Percentiles rank a stretch among this genome's conserved stretches.
phyloP scores from a whole-genome alignment of 352 stramenopile species.

The Blastocystis sp. region DNA sequence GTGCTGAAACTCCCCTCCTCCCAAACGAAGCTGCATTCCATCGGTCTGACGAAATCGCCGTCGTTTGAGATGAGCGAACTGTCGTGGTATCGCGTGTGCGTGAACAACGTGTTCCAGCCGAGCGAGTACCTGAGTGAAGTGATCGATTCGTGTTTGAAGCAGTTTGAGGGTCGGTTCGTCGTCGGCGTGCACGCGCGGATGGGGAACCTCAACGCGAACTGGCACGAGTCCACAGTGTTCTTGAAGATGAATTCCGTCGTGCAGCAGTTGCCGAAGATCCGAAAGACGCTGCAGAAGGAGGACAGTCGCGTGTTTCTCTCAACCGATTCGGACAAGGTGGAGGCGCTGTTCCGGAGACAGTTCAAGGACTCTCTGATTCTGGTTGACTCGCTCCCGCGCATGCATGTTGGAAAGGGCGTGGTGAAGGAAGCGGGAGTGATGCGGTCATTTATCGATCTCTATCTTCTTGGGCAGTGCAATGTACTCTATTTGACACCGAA shows the following conservation, averaged over 20 bases:
- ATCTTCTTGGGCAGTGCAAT: constrained; percentile 53
- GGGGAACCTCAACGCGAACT: constrained; percentile 2
- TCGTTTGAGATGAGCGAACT: background rate
- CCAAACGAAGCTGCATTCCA: constrained; percentile 2
- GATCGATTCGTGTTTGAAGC: background rate
- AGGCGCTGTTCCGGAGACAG: constrained; percentile 8
- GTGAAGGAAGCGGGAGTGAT: constrained; percentile 19
- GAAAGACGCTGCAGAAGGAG: background rate
- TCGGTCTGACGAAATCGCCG: background rate
- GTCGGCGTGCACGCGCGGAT: constrained; percentile 56
- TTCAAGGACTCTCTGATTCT: background rate
- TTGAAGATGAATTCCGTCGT: constrained; percentile 1
- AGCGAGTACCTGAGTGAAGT: background rate
- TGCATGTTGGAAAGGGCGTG: constrained; percentile 22
- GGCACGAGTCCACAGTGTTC: constrained; percentile 26
- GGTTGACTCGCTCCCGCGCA: constrained; percentile 4
- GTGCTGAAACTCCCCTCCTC: constrained; percentile 14
- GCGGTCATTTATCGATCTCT: constrained; percentile 29
- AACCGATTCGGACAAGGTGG: constrained; percentile 52
- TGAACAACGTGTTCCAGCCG: constrained; percentile 38
- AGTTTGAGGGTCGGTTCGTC: constrained; percentile 8
- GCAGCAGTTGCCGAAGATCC: constrained; percentile 13
- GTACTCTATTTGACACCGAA: constrained; percentile 14
- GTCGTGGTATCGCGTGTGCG: constrained; percentile 49
- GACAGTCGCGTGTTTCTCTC: constrained; percentile 26